Conservation (phyloP, 1,284 basidiomycete genomes). For the Thelephora terrestris region DNA sequence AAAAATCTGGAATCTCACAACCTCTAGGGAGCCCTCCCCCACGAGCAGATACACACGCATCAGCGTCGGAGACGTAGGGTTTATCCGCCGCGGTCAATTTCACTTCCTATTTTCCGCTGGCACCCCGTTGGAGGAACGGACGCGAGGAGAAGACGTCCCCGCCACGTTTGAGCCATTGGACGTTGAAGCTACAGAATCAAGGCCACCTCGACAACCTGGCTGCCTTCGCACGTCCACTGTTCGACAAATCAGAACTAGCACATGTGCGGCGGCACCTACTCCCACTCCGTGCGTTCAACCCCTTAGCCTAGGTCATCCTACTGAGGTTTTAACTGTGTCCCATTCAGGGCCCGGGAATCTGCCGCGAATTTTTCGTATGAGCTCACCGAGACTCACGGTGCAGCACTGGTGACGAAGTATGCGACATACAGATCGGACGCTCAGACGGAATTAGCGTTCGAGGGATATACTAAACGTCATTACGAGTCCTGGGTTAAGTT, state of each 20-base stretch:
- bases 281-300: neutral
- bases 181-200: neutral
- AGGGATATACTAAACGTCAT: slow-evolving; percentile 4
- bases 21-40: neutral
- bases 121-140: neutral
- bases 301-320: neutral
- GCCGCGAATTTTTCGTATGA: slow-evolving; percentile 1
- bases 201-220: neutral
- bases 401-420: slow-evolving; percentile 4
- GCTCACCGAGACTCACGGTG: slow-evolving; percentile 2
- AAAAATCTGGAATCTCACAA: neutral
- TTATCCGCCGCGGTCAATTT: slow-evolving; percentile 2
- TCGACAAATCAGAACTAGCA: neutral
- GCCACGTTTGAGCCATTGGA: slow-evolving; percentile 1
- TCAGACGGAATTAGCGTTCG: neutral
- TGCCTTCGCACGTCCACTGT: neutral
- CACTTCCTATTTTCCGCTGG: slow-evolving; percentile 3
- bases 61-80: slow-evolving; percentile 5
- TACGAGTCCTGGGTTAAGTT: slow-evolving; percentile 9
- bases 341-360: too few relatives aligned
- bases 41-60: neutral
- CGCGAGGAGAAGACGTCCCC: slow-evolving; percentile 3
- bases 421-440: slow-evolving; percentile 2
- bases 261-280: neutral
- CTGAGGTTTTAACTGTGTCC: too few relatives aligned